These are phyloP conservation scores for Acmispon strigosus DNA, from an alignment of 306 rosid genomes.

Conservation along the genomic window DNA sequence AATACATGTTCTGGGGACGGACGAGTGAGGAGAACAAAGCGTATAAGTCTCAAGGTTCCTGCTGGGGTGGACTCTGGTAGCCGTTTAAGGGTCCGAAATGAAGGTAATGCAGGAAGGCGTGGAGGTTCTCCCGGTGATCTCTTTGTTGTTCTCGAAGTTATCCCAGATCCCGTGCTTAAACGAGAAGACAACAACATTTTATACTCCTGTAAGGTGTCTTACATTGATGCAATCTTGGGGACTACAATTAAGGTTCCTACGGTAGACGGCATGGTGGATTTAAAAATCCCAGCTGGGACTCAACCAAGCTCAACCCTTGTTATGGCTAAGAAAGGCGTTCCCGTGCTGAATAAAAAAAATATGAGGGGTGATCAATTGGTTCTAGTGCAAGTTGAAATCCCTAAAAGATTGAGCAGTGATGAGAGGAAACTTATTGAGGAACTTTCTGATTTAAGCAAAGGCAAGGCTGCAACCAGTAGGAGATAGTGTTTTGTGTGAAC, in stretches of 20 bases:
- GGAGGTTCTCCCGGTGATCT: slow-evolving; percentile 95
- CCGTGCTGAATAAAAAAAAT: slow-evolving; percentile 71
- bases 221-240: slow-evolving; percentile 87
- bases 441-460: slow-evolving; percentile 89
- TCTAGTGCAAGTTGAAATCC: slow-evolving; percentile 94
- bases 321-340: slow-evolving; percentile 97
- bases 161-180: slow-evolving; percentile 83
- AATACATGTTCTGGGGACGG: slow-evolving; percentile 93
- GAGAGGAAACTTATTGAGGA: slow-evolving; percentile 85
- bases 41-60: slow-evolving; percentile 92
- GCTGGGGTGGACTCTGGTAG: slow-evolving; percentile 98
- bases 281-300: slow-evolving; percentile 58
- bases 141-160: slow-evolving; percentile 82
- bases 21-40: slow-evolving; percentile 82
- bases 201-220: slow-evolving; percentile 81
- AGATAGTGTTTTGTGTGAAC: slow-evolving; percentile 22
- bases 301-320: slow-evolving; percentile 94
- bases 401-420: slow-evolving; percentile 69
- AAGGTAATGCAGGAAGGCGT: slow-evolving; percentile 88
- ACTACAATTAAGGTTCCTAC: slow-evolving; percentile 85
- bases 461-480: slow-evolving; percentile 39
- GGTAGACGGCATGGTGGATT: slow-evolving; percentile 66
- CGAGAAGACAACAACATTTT: slow-evolving; percentile 92
- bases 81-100: slow-evolving; percentile 90
- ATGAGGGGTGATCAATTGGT: slow-evolving; percentile 98